phyloP scores from a whole-genome alignment of 192 early-diverging fungal genomes.

The Rhizoclosmatium sp. region DNA sequence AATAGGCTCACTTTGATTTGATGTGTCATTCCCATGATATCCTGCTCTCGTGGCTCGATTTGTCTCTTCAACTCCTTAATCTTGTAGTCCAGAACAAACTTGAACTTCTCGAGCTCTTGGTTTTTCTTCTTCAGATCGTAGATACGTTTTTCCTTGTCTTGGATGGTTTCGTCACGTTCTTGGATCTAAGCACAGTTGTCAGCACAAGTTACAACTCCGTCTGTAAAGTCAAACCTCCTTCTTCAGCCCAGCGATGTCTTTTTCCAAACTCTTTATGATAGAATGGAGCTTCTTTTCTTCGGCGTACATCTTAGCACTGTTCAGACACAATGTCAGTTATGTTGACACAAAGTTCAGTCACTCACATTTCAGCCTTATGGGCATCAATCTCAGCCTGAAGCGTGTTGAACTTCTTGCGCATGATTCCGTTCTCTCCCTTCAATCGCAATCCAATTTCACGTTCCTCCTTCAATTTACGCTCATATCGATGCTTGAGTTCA shows the following conservation, averaged over 20 bases:
- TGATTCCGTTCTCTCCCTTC: conserved; percentile 74
- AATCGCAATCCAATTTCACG: conserved; percentile 63
- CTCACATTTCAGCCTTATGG: conserved; percentile 62
- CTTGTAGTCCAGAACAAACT: conserved; percentile 73
- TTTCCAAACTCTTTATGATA: conserved; percentile 69
- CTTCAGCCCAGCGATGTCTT: conserved; percentile 68
- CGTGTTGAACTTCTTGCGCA: conserved; percentile 72
- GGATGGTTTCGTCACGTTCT: conserved; percentile 70
- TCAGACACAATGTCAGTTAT: too few relatives aligned
- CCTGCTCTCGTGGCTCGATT: conserved; percentile 67
- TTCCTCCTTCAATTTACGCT: conserved; percentile 65
- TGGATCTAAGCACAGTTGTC: conserved; percentile 52
- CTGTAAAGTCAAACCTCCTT: conserved; percentile 60
- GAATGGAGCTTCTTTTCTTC: conserved; percentile 71
- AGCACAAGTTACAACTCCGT: neutral
- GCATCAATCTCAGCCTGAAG: conserved; percentile 67
- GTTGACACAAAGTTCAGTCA: too few relatives aligned
- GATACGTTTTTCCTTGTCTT: conserved; percentile 71
- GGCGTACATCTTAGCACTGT: conserved; percentile 56
- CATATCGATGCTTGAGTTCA: conserved; percentile 64
- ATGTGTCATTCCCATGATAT: conserved; percentile 66
- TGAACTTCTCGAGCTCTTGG: conserved; percentile 75
- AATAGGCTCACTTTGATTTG: conserved; percentile 61
- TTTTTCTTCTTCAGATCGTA: conserved; percentile 76
- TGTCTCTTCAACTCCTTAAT: conserved; percentile 73